phyloP scores from a whole-genome alignment of 2,329 filamentous ascomycete species.

The Paraphaeosphaeria minitans region DNA sequence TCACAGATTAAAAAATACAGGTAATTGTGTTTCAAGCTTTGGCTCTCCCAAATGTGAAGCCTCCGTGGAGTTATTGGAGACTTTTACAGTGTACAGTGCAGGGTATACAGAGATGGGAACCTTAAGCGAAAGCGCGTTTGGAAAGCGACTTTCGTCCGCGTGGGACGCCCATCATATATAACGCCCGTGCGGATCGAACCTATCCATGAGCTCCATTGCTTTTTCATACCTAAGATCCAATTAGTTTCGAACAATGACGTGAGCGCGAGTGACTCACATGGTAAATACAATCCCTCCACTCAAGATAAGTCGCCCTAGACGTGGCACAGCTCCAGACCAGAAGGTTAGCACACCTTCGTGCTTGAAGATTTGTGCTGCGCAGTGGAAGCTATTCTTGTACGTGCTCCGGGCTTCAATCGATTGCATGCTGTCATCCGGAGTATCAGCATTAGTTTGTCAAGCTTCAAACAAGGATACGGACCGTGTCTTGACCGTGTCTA shows the following conservation, averaged over 20 bases:
- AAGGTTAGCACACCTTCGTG: conserved; percentile 89
- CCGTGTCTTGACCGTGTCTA: conserved; percentile 94
- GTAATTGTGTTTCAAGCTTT: neutral
- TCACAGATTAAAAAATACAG: neutral
- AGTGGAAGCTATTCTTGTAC: conserved; percentile 88
- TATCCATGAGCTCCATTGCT: conserved; percentile 85
- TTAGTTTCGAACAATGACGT: conserved; percentile 22
- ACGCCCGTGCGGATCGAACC: conserved; percentile 78
- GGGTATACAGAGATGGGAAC: neutral
- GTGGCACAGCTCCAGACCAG: conserved; percentile 90
- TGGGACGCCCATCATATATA: conserved; percentile 61
- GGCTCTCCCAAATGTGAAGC: neutral
- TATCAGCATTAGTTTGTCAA: conserved; percentile 3
- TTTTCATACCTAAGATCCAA: conserved; percentile 74
- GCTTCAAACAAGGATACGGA: conserved; percentile 25
- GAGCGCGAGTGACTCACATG: conserved; percentile 62
- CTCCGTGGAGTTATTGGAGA: neutral
- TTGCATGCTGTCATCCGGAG: conserved; percentile 72
- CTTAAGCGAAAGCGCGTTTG: neutral
- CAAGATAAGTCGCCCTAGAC: conserved; percentile 81
- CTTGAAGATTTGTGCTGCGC: conserved; percentile 80
- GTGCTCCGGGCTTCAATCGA: conserved; percentile 79
- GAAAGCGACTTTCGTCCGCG: neutral
- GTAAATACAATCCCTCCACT: conserved; percentile 98
- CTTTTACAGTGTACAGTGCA: neutral